These are phyloP conservation scores for Fomitopsis schrenkii DNA, from an alignment of 1,284 basidiomycete species.

Conservation along the genomic window DNA sequence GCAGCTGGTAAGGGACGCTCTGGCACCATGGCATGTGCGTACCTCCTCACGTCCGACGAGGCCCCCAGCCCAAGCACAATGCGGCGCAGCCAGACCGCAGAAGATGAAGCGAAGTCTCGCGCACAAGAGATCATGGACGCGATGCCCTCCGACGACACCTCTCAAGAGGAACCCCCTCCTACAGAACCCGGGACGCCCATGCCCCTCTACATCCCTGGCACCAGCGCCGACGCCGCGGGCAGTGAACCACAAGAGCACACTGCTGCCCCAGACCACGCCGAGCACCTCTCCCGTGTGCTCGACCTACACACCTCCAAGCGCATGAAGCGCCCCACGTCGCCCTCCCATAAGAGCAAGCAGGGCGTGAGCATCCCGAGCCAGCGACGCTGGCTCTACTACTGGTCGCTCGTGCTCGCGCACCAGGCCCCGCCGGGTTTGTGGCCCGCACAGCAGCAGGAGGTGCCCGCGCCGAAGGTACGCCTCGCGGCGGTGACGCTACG, in stretches of 20 bases:
- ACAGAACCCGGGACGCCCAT: not conserved
- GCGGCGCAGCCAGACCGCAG: slow-evolving; percentile 39
- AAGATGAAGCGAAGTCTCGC: slow-evolving; percentile 30
- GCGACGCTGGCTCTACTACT: slow-evolving; percentile 68
- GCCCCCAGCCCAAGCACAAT: slow-evolving; percentile 44
- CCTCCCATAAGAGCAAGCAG: slow-evolving; percentile 45
- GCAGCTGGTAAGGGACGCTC: slow-evolving; percentile 79
- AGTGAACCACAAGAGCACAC: not conserved
- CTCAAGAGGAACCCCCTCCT: slow-evolving; percentile 7
- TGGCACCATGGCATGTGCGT: slow-evolving; percentile 78
- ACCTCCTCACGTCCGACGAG: slow-evolving; percentile 61
- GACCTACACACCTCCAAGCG: slow-evolving; percentile 65
- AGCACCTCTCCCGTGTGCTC: slow-evolving; percentile 52
- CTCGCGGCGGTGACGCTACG: slow-evolving; percentile 53
- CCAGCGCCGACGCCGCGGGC: not conserved
- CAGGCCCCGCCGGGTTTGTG: slow-evolving; percentile 50
- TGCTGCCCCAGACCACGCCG: not conserved
- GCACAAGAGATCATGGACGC: slow-evolving; percentile 48
- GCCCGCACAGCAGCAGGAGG: slow-evolving; percentile 20
- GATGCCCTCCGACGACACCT: slow-evolving; percentile 36
- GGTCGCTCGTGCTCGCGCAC: slow-evolving; percentile 59
- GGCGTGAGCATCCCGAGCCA: slow-evolving; percentile 78
- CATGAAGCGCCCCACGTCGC: slow-evolving; percentile 52
- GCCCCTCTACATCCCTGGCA: not conserved
- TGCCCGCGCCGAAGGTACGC: slow-evolving; percentile 27